These are phyloP conservation scores for Suhomyces atakaporum DNA, from an alignment of 1,139 yeast species.

Conservation along the genomic window DNA sequence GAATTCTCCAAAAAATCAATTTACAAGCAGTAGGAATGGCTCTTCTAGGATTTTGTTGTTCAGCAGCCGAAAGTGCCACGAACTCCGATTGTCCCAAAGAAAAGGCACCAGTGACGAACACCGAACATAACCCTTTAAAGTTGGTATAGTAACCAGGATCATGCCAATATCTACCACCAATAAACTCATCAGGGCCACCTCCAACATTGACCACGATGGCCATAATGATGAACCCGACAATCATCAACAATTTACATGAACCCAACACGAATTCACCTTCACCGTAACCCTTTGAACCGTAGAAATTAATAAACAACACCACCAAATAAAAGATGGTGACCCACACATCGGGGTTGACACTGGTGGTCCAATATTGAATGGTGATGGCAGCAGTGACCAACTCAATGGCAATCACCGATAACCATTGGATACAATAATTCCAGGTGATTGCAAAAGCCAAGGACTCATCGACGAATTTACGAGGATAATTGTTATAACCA, in stretches of 20 bases:
- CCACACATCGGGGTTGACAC: constrained; percentile 32
- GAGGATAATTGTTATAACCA: constrained; percentile 43
- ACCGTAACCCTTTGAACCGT: constrained; percentile 36
- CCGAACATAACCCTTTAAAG: constrained; percentile 44
- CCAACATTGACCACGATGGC: constrained; percentile 34
- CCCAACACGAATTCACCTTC: constrained; percentile 36
- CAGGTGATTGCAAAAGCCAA: constrained; percentile 44
- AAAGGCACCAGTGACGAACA: constrained; percentile 46
- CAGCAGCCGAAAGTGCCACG: constrained; percentile 44
- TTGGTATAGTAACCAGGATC: constrained; percentile 26
- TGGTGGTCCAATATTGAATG: constrained; percentile 33
- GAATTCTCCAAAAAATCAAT: constrained; percentile 41
- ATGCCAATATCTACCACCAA: constrained; percentile 38
- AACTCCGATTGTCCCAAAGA: constrained; percentile 48
- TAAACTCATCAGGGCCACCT: constrained; percentile 26
- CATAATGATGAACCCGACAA: constrained; percentile 32
- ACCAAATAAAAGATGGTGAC: constrained; percentile 30
- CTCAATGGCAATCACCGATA: constrained; percentile 43
- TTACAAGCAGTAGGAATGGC: constrained; percentile 47
- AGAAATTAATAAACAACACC: constrained; percentile 27
- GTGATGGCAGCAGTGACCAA: constrained; percentile 44
- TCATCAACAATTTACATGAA: constrained; percentile 24
- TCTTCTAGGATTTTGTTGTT: constrained; percentile 41
- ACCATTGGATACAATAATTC: constrained; percentile 48
- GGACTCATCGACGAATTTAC: constrained; percentile 40